A percentile compares a stretch with the other conserved stretches of the same genome.
phyloP scores from a whole-genome alignment of 306 rosid genomes.

The Urtica urens region DNA sequence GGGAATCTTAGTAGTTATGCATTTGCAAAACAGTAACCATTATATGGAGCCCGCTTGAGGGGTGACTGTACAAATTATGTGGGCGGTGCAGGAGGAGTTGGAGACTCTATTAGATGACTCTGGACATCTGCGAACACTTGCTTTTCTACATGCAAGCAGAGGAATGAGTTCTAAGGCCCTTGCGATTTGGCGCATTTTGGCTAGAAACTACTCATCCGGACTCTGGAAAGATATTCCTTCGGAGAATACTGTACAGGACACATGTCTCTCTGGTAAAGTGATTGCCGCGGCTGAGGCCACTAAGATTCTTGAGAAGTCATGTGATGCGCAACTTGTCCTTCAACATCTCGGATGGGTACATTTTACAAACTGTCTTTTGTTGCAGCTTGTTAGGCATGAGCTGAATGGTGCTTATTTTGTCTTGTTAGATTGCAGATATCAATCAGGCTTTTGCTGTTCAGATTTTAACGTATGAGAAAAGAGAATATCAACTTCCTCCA shows the following conservation, averaged over 20 bases:
- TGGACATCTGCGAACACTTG: slow-evolving; percentile 86
- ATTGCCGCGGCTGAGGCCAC: slow-evolving; percentile 88
- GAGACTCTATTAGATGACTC: slow-evolving; percentile 79
- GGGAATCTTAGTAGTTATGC: slow-evolving; percentile 34
- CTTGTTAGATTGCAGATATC: slow-evolving; percentile 74
- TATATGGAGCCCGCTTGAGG: slow-evolving; percentile 37
- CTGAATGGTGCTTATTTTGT: slow-evolving; percentile 11
- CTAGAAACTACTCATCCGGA: slow-evolving; percentile 70
- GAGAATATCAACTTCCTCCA: slow-evolving; percentile 65
- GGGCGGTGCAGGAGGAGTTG: slow-evolving; percentile 87
- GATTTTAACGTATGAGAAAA: slow-evolving; percentile 67
- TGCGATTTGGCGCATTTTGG: slow-evolving; percentile 77
- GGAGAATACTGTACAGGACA: slow-evolving; percentile 24
- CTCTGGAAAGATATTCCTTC: slow-evolving; percentile 61
- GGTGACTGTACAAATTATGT: slow-evolving; percentile 41
- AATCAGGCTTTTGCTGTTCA: slow-evolving; percentile 71
- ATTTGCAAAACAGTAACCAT: slow-evolving; percentile 37
- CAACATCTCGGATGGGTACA: slow-evolving; percentile 97
- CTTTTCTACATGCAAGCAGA: slow-evolving; percentile 86
- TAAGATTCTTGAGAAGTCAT: slow-evolving; percentile 82
- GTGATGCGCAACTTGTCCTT: slow-evolving; percentile 73
- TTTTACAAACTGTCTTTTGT: background rate
- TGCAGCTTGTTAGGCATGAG: background rate
- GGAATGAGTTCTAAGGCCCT: slow-evolving; percentile 91
- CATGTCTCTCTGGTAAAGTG: slow-evolving; percentile 47